Evolutionary conservation across 1,284 basidiomycete species (phyloP).

Genomic region (Entoloma clypeatum): DNA sequence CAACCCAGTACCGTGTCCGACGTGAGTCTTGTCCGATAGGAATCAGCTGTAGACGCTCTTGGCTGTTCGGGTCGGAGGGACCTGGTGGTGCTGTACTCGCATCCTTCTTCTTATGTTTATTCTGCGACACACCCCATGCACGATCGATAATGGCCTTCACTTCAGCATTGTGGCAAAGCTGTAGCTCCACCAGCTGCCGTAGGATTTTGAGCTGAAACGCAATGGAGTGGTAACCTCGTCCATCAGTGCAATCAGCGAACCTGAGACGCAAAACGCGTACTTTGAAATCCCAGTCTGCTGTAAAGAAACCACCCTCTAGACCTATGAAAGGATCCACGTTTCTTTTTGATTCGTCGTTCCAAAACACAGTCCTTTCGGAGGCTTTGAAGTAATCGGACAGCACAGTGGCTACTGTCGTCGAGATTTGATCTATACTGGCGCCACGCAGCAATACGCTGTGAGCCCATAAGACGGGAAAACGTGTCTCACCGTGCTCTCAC

Average conservation of each 20-base stretch:
- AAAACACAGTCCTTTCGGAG: constrained; percentile 70
- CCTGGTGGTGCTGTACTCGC: constrained; percentile 48
- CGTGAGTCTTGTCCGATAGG: constrained; percentile 71
- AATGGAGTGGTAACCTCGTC: constrained; percentile 2
- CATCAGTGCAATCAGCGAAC: constrained; percentile 16
- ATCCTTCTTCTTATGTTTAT: constrained; percentile 78
- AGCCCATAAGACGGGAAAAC: constrained; percentile 26
- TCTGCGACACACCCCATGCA: constrained; percentile 77
- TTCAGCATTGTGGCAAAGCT: constrained; percentile 61
- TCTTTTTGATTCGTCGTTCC: constrained; percentile 59
- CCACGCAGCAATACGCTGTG: constrained; percentile 31
- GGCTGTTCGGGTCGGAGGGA: constrained; percentile 56
- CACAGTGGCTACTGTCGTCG: constrained; percentile 59
- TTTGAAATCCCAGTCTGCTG: constrained; percentile 73
- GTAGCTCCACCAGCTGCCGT: constrained; percentile 75
- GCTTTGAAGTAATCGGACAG: constrained; percentile 69
- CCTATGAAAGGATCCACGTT: constrained; percentile 71
- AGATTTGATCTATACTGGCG: constrained; percentile 70
- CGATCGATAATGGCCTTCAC: constrained; percentile 72
- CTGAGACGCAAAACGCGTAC: constrained; percentile 39
- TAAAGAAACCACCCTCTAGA: constrained; percentile 65
- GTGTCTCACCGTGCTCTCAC: constrained; percentile 44
- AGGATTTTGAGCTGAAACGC: constrained; percentile 65
- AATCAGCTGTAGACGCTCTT: constrained; percentile 55
- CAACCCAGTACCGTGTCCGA: constrained; percentile 74